Evolutionary conservation across 345 rosid species (phyloP).

Genomic region (Eucalyptus marginata): DNA sequence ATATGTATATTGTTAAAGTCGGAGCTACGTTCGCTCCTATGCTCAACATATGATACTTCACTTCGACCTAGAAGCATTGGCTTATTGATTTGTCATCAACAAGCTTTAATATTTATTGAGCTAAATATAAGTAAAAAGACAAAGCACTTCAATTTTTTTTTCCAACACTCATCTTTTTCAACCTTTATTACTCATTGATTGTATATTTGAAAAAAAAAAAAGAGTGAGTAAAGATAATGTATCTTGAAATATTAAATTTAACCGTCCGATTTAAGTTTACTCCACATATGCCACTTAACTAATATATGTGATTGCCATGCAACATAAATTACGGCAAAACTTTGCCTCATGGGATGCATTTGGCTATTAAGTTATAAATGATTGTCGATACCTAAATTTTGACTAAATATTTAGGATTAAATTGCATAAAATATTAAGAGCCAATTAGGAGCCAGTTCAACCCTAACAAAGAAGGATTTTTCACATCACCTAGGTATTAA

Average conservation of each 20-base stretch:
- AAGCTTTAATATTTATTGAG: background rate
- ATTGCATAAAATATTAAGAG: too few relatives aligned
- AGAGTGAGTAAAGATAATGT: too few relatives aligned
- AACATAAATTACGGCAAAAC: background rate
- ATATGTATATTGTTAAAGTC: background rate
- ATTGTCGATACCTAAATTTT: background rate
- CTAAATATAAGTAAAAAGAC: background rate
- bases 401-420: accelerated
- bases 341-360: background rate
- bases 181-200: background rate
- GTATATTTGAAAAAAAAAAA: background rate
- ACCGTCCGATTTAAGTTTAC: accelerated
- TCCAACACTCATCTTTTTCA: accelerated
- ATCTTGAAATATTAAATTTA: background rate
- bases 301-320: background rate
- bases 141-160: accelerated
- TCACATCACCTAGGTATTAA: too few relatives aligned
- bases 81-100: background rate
- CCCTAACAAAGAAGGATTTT: too few relatives aligned
- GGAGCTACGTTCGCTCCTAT: accelerated
- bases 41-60: background rate
- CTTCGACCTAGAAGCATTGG: background rate
- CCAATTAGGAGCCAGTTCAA: too few relatives aligned
- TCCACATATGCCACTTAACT: background rate
- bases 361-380: background rate